phyloP scores from a whole-genome alignment of 2,329 filamentous ascomycete genomes.

The Phoma herbarum region DNA sequence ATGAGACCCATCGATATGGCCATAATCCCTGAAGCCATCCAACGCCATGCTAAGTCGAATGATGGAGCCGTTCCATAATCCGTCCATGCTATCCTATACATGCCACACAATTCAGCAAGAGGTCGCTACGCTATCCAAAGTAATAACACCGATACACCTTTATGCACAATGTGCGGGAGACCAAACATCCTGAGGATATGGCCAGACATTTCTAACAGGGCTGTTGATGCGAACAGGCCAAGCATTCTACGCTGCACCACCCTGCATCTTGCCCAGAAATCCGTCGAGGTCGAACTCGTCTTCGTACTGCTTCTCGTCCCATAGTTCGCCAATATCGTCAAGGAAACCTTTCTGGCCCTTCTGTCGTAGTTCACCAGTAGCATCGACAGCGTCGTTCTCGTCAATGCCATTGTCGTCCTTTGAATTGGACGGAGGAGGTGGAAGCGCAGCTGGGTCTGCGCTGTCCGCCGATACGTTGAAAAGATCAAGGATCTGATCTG shows the following conservation, averaged over 20 bases:
- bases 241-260: conserved; percentile 7
- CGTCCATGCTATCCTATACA: conserved; percentile 21
- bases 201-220: not conserved
- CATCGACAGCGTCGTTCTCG: conserved; percentile 80
- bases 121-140: conserved; percentile 4
- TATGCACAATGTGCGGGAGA: not conserved
- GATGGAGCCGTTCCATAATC: conserved; percentile 19
- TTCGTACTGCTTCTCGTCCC: conserved; percentile 97
- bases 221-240: not conserved
- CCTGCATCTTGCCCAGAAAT: conserved; percentile 92
- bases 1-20: not conserved
- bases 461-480: conserved; percentile 74
- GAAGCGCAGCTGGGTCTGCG: conserved; percentile 67
- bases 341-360: conserved; percentile 97
- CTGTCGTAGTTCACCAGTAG: conserved; percentile 88
- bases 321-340: conserved; percentile 93
- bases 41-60: conserved; percentile 25
- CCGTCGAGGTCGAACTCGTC: conserved; percentile 97
- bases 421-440: conserved; percentile 63
- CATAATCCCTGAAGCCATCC: conserved; percentile 12
- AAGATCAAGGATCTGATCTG: conserved; percentile 94
- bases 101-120: conserved; percentile 2
- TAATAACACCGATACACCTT: conserved; percentile 11
- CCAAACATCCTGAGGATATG: not conserved
- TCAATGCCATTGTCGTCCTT: conserved; percentile 77